These are phyloP conservation scores for Drechslera avenae DNA, from an alignment of 2,329 filamentous ascomycete genomes.

Conservation along the genomic window DNA sequence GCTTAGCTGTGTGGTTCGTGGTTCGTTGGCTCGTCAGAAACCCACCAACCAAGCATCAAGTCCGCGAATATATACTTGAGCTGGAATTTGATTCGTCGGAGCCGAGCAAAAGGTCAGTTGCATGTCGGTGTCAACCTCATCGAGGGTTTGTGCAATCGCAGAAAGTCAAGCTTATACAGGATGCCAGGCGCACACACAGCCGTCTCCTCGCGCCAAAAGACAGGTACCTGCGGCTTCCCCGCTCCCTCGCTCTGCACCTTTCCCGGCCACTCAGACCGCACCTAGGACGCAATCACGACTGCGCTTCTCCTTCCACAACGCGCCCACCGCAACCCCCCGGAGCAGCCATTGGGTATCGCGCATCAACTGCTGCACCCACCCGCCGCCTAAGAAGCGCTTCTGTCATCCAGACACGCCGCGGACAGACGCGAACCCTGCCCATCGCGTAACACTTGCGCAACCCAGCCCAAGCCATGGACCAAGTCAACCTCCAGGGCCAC, in stretches of 20 bases:
- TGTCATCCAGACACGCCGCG: slow-evolving; percentile 16
- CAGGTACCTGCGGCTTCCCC: slow-evolving; percentile 18
- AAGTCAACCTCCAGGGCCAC: slow-evolving; percentile 44
- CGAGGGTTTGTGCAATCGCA: slow-evolving; percentile 8
- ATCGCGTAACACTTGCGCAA: slow-evolving; percentile 42
- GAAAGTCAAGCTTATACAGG: slow-evolving; percentile 15
- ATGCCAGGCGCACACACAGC: slow-evolving; percentile 18
- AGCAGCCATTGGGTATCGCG: slow-evolving; percentile 36
- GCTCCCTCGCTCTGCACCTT: slow-evolving; percentile 30
- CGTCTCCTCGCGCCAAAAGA: slow-evolving; percentile 6
- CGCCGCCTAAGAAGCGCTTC: slow-evolving; percentile 13
- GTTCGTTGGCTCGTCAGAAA: slow-evolving; percentile 22
- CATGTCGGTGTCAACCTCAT: slow-evolving; percentile 10
- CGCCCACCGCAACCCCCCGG: slow-evolving; percentile 22
- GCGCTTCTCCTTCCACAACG: slow-evolving; percentile 37
- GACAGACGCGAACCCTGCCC: slow-evolving; percentile 32
- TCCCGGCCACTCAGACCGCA: slow-evolving; percentile 41
- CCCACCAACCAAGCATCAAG: slow-evolving; percentile 26
- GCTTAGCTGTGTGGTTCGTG: slow-evolving; percentile 24
- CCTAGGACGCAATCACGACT: slow-evolving; percentile 43
- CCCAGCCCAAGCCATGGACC: slow-evolving; percentile 43
- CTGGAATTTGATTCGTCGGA: slow-evolving; percentile 23
- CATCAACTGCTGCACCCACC: slow-evolving; percentile 26
- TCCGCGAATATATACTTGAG: slow-evolving; percentile 17
- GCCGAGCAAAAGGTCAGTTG: slow-evolving; percentile 18